Percentiles rank a stretch among this genome's conserved stretches.
These are phyloP conservation scores for Starmerella bombicola DNA, from an alignment of 805 yeast species.

Conservation along the genomic window DNA sequence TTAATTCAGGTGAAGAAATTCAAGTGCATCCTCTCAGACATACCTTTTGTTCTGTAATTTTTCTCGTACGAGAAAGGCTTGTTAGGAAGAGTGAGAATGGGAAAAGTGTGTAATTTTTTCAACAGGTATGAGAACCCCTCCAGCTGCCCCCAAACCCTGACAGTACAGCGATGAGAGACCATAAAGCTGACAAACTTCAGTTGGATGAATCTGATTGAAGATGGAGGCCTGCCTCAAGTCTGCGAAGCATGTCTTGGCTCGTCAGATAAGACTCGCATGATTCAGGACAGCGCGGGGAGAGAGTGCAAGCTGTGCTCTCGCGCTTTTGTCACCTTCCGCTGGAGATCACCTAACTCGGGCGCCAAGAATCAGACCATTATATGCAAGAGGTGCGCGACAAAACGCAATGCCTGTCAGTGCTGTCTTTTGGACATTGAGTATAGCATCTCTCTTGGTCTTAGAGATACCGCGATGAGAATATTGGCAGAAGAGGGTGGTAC, in stretches of 20 bases:
- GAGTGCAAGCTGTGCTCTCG: slow-evolving; percentile 77
- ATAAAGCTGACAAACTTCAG: too few species aligned
- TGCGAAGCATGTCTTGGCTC: slow-evolving; percentile 66
- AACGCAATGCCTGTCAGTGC: slow-evolving; percentile 73
- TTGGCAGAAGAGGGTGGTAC: slow-evolving; percentile 30
- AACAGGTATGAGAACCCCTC: background rate
- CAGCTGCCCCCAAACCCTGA: too few species aligned
- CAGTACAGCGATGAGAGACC: too few species aligned
- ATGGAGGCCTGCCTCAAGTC: slow-evolving; percentile 44
- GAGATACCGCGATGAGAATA: slow-evolving; percentile 71
- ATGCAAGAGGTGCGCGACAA: slow-evolving; percentile 68
- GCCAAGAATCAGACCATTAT: slow-evolving; percentile 49
- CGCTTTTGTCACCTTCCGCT: slow-evolving; percentile 68
- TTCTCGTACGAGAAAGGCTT: too few species aligned
- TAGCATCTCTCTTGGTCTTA: slow-evolving; percentile 62
- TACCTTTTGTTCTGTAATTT: slow-evolving; percentile 21
- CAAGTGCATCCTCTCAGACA: slow-evolving; percentile 30
- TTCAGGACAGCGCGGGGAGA: slow-evolving; percentile 56
- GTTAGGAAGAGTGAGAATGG: too few species aligned
- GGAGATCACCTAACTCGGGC: slow-evolving; percentile 43
- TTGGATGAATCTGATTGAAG: slow-evolving; percentile 12
- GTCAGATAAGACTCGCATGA: slow-evolving; percentile 54
- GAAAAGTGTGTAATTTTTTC: background rate
- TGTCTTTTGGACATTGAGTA: slow-evolving; percentile 74
- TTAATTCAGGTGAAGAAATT: slow-evolving; percentile 34